Evolutionary conservation across 1,139 yeast species (phyloP).

Genomic region (Kluyveromyces marxianus): DNA sequence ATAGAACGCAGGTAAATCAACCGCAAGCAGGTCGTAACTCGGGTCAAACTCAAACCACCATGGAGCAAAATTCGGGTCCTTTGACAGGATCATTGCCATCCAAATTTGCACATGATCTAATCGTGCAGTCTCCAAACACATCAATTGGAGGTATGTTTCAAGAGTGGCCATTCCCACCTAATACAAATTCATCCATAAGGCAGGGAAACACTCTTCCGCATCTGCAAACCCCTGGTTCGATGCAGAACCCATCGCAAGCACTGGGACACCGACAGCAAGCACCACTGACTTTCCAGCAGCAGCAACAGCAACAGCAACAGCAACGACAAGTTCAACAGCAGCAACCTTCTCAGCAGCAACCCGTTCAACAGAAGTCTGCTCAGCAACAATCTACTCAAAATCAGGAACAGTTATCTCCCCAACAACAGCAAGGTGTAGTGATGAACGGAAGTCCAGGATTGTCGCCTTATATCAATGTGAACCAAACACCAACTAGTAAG

Average conservation of each 20-base stretch:
- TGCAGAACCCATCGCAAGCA: not conserved
- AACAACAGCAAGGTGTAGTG: constrained; percentile 8
- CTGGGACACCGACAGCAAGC: not conserved
- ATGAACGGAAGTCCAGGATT: constrained; percentile 25
- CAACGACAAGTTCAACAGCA: not conserved
- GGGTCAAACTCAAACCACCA: constrained; percentile 2
- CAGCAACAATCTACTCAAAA: not conserved
- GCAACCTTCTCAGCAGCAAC: constrained; percentile 6
- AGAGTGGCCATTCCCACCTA: constrained; percentile 23
- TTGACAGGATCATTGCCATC: constrained; percentile 26
- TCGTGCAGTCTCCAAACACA: constrained; percentile 27
- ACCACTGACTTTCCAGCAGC: not conserved
- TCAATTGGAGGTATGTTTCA: constrained; percentile 27
- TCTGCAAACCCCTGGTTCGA: not conserved
- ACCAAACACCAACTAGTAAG: constrained; percentile 24
- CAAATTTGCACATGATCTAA: constrained; percentile 27
- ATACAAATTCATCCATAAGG: constrained; percentile 3
- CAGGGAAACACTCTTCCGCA: constrained; percentile 2
- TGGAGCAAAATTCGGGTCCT: constrained; percentile 14
- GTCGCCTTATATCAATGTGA: constrained; percentile 25
- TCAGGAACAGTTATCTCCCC: not conserved
- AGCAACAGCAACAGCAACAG: not conserved
- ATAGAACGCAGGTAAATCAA: constrained; percentile 8
- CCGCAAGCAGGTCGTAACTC: constrained; percentile 6
- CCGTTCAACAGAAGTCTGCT: not conserved